Evolutionary conservation across 495 filamentous ascomycete genomes (phyloP), one percentile per base, ranked within the genome.

Genomic region (Penicillium malachiteum): DNA sequence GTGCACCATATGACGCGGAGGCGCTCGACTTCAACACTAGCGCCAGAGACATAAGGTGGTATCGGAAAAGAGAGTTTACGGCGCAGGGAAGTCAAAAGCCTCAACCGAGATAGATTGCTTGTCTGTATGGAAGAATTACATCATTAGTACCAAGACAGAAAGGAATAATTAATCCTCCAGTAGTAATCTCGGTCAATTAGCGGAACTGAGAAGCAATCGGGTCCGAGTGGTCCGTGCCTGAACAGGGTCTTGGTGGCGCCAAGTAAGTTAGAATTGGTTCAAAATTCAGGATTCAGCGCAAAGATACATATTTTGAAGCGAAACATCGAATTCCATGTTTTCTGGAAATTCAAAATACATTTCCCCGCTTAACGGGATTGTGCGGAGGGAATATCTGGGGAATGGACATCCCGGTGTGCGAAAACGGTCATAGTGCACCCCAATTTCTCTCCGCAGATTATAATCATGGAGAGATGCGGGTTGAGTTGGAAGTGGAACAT

Each of bases 391-490:
- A 35, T 26, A 45, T 57, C 58, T 56, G 58, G 58, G 58, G 58
- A 60, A 54, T 42, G 26, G 21, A 8, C 17, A 26, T 60, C 43
- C 46, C 58, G 58, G 58, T 60, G 54, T 56, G 44, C 54, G 35
- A 49, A 57, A 50, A 17, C 13, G 58, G 56, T n/a, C n/a, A n/a
- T n/a, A 17, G 31, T 42, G 11, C n/a, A 33, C 31, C 39, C 54
- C n/a, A 39, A 37, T n/a, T 14, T 13, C 50, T 11, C 46, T 58
- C 56, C 56, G 56, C 50, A 57, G 48, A 46, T 37, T 6, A 38
- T 14, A 35, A 41, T 30, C 43, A 26, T 26, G 5, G 43, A 41
- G 49, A 34, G 35, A 40, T 26, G 47, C 35, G 33, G 40, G 45
- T 40, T 17, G 14, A n/a, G 39, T 18, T 34, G 39, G 40, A 46